These are phyloP conservation scores for Starmerella powellii DNA, from an alignment of 805 yeast genomes.

Conservation along the genomic window DNA sequence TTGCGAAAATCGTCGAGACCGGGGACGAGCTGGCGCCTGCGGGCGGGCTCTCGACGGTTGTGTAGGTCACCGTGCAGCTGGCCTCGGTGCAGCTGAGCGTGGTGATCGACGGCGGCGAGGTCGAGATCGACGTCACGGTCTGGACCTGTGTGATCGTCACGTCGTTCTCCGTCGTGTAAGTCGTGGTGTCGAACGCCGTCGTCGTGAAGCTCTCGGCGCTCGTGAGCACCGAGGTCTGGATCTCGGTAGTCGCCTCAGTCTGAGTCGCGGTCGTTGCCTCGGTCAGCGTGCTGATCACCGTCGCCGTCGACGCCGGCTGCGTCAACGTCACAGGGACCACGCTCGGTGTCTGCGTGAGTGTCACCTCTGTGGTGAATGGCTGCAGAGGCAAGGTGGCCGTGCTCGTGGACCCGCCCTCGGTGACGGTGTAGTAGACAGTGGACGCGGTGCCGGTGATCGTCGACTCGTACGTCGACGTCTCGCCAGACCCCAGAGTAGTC, in stretches of 20 bases:
- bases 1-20: neutral
- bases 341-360: conserved; percentile 10
- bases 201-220: neutral
- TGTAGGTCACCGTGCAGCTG: conserved; percentile 10
- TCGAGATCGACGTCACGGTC: conserved; percentile 3
- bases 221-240: neutral
- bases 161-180: neutral
- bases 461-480: conserved; percentile 2
- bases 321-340: conserved; percentile 13
- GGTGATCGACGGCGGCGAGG: conserved; percentile 1
- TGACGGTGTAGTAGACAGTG: conserved; percentile 4
- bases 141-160: neutral
- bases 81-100: conserved; percentile 10
- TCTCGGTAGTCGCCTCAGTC: neutral
- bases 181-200: neutral
- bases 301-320: conserved; percentile 6
- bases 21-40: neutral
- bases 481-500: conserved; percentile 11
- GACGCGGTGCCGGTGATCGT: conserved; percentile 12
- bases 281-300: neutral
- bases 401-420: conserved; percentile 2
- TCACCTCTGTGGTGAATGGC: conserved; percentile 10
- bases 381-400: conserved; percentile 1
- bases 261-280: neutral
- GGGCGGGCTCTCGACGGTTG: neutral